These are phyloP conservation scores for Halophytophthora polymorphica DNA, from an alignment of 352 stramenopile species.

Conservation along the genomic window DNA sequence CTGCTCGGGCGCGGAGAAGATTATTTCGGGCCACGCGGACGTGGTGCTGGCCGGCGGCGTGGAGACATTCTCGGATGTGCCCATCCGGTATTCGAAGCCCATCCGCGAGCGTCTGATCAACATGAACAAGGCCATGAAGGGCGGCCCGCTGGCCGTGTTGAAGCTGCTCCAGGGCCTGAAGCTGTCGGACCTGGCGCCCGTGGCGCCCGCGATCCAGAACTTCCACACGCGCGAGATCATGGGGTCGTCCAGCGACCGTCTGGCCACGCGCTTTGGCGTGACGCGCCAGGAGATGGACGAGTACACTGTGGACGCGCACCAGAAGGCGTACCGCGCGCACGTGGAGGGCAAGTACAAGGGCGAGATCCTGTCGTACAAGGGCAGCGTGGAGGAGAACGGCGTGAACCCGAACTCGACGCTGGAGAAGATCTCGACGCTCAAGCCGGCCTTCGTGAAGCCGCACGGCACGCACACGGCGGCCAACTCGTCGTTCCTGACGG, in stretches of 20 bases:
- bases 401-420: conserved; percentile 95
- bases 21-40: conserved; percentile 93
- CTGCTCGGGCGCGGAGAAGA: conserved; percentile 93
- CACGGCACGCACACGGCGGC: conserved; percentile 97
- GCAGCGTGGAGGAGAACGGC: conserved; percentile 94
- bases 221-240: conserved; percentile 99
- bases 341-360: conserved; percentile 92
- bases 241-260: conserved; percentile 95
- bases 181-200: conserved; percentile 85
- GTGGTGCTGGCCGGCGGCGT: conserved; percentile 95
- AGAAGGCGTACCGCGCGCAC: conserved; percentile 93
- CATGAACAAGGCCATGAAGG: conserved; percentile 95
- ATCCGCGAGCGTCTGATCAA: conserved; percentile 78
- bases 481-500: conserved; percentile 97
- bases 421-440: conserved; percentile 95
- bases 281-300: conserved; percentile 95
- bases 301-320: conserved; percentile 94
- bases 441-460: conserved; percentile 98
- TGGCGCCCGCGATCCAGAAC: conserved; percentile 97
- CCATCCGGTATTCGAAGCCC: conserved; percentile 94
- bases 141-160: conserved; percentile 85
- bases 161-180: conserved; percentile 95
- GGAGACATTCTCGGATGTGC: conserved; percentile 98
- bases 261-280: conserved; percentile 93
- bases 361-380: conserved; percentile 94